Evolutionary conservation across 148 eudicot species (phyloP).

Genomic region (Heliamphora exappendiculata): DNA sequence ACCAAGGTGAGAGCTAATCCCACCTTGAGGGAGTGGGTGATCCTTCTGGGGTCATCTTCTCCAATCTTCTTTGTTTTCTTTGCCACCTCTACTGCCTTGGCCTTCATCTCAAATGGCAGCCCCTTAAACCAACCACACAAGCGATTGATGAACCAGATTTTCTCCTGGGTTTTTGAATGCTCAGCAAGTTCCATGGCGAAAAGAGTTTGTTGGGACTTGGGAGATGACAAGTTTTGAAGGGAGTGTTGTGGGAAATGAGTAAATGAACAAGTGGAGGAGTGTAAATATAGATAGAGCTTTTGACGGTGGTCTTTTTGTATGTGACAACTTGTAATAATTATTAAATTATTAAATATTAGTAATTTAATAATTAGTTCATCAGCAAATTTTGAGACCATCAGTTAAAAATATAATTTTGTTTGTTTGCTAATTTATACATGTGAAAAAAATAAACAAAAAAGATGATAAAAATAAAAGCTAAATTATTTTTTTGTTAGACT

Average conservation of each 20-base stretch:
- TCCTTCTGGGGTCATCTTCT: conserved; percentile 70
- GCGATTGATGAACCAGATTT: not conserved
- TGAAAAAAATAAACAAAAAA: too few relatives aligned
- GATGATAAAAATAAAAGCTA: too few relatives aligned
- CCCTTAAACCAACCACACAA: conserved; percentile 16
- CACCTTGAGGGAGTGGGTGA: conserved; percentile 61
- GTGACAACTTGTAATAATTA: not conserved
- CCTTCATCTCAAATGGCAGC: conserved; percentile 9
- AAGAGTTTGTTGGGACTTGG: not conserved
- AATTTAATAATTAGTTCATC: not conserved
- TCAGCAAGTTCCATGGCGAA: conserved; percentile 13
- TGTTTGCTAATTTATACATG: too few relatives aligned
- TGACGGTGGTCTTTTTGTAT: too few relatives aligned
- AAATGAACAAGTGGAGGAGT: not conserved
- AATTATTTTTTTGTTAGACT: too few relatives aligned
- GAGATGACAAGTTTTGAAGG: not conserved
- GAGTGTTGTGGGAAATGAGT: not conserved
- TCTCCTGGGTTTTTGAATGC: not conserved
- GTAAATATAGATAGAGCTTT: too few relatives aligned
- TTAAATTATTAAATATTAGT: too few relatives aligned
- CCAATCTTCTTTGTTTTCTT: conserved; percentile 25
- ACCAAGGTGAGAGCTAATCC: conserved; percentile 59
- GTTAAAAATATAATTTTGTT: too few relatives aligned
- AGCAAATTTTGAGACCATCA: too few relatives aligned
- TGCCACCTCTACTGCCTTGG: conserved; percentile 12